These are phyloP conservation scores for Climacium dendroides DNA, from an alignment of 225 moss, liverwort and hornwort species.

Conservation along the genomic window DNA sequence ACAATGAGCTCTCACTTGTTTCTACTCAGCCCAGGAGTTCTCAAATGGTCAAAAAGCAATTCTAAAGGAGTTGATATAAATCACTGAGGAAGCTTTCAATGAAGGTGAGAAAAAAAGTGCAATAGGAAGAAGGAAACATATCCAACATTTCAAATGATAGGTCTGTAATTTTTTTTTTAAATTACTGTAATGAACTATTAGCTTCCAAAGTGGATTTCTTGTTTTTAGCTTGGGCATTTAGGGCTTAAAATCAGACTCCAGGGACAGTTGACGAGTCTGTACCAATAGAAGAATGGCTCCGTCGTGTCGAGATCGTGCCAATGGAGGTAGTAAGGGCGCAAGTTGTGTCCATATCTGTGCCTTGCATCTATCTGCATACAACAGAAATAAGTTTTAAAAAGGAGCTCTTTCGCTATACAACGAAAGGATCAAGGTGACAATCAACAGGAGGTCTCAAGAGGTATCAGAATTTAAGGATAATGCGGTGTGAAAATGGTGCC, in stretches of 20 bases:
- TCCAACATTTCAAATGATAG: background rate
- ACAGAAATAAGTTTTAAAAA: background rate
- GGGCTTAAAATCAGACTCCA: background rate
- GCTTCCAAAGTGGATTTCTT: background rate
- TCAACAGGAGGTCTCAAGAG: background rate
- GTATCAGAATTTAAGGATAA: background rate
- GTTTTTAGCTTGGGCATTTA: background rate
- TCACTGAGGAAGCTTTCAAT: background rate
- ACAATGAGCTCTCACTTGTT: background rate
- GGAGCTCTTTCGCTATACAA: background rate
- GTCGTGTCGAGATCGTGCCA: constrained; percentile 54
- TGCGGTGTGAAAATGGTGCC: background rate
- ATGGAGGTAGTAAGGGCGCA: constrained; percentile 53
- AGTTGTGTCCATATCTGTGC: constrained; percentile 92
- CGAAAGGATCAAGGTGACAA: background rate
- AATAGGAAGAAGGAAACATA: background rate
- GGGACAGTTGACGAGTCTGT: background rate
- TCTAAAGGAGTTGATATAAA: background rate
- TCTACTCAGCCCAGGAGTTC: background rate
- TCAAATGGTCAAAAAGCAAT: too few species aligned
- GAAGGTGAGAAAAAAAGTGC: background rate
- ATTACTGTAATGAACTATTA: background rate
- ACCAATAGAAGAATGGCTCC: constrained; percentile 97
- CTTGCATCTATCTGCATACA: constrained; percentile 66
- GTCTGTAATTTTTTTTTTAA: background rate